A percentile compares a stretch with the other conserved stretches of the same genome.
These are phyloP conservation scores for Claviceps capensis DNA, from an alignment of 2,329 filamentous ascomycete genomes.

Conservation along the genomic window DNA sequence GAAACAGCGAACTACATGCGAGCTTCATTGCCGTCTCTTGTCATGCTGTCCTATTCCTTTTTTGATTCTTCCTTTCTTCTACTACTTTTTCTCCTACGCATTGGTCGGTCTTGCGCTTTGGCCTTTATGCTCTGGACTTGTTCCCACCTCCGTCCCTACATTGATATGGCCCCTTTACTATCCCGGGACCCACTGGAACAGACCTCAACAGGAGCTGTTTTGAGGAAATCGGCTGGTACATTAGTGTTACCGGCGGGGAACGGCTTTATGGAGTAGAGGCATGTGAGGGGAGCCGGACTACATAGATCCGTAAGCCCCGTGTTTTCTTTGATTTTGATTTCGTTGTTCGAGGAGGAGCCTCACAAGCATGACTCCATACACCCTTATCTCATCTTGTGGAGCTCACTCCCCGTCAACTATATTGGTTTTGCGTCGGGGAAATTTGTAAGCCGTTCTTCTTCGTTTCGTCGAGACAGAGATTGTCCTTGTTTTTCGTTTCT, in stretches of 20 bases:
- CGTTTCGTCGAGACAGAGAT: too few species aligned
- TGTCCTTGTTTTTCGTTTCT: too few species aligned
- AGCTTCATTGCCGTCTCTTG: conserved; percentile 10
- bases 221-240: background rate
- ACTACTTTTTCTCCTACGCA: background rate
- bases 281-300: background rate
- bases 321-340: conserved; percentile 1
- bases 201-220: background rate
- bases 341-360: background rate
- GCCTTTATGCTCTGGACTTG: background rate
- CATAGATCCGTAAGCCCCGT: background rate
- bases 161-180: too few species aligned
- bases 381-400: too few species aligned
- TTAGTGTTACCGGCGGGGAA: background rate
- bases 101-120: background rate
- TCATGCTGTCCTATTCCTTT: conserved; percentile 2
- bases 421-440: too few species aligned
- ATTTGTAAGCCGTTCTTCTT: too few species aligned
- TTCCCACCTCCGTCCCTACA: too few species aligned
- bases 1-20: conserved; percentile 10
- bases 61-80: conserved; percentile 6
- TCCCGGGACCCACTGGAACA: background rate
- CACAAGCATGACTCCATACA: too few species aligned
- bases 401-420: too few species aligned
- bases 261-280: background rate